Conservation (phyloP, 2,329 filamentous ascomycete genomes). For the Fusarium drepaniforme region DNA sequence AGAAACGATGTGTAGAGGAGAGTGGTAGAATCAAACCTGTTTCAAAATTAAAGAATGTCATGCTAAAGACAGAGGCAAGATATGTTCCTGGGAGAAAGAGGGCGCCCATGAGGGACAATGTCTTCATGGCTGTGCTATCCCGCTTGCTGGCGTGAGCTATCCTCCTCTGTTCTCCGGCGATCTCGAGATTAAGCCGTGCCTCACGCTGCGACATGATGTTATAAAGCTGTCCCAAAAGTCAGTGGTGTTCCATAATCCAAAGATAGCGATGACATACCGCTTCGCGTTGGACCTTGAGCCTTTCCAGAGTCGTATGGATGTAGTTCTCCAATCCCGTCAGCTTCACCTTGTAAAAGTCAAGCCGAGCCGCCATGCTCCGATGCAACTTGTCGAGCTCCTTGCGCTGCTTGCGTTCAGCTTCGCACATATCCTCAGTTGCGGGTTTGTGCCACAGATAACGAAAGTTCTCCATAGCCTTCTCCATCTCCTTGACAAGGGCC, state of each 20-base stretch:
- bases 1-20: not conserved
- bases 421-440: conserved; percentile 31
- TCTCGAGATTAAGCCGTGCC: conserved; percentile 73
- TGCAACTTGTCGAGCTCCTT: conserved; percentile 60
- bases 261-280: conserved; percentile 58
- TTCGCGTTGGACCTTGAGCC: conserved; percentile 71
- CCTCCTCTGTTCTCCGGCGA: conserved; percentile 70
- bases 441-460: conserved; percentile 41
- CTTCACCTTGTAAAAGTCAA: conserved; percentile 73
- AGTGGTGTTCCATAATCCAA: conserved; percentile 8
- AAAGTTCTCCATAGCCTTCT: conserved; percentile 61
- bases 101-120: conserved; percentile 72
- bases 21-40: conserved; percentile 48
- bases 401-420: conserved; percentile 45
- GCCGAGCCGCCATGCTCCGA: conserved; percentile 62
- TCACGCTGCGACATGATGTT: conserved; percentile 76
- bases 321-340: conserved; percentile 73
- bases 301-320: conserved; percentile 70
- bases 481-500: conserved; percentile 64
- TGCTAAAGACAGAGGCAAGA: conserved; percentile 73
- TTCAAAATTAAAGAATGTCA: conserved; percentile 76
- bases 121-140: conserved; percentile 75
- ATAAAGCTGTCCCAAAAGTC: conserved; percentile 62
- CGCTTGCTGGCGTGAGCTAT: conserved; percentile 71
- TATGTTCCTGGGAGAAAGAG: conserved; percentile 74